A percentile compares a stretch with the other conserved stretches of the same genome.
phyloP scores from a whole-genome alignment of 176 grass and related monocot genomes.

The Panicum miliaceum region DNA sequence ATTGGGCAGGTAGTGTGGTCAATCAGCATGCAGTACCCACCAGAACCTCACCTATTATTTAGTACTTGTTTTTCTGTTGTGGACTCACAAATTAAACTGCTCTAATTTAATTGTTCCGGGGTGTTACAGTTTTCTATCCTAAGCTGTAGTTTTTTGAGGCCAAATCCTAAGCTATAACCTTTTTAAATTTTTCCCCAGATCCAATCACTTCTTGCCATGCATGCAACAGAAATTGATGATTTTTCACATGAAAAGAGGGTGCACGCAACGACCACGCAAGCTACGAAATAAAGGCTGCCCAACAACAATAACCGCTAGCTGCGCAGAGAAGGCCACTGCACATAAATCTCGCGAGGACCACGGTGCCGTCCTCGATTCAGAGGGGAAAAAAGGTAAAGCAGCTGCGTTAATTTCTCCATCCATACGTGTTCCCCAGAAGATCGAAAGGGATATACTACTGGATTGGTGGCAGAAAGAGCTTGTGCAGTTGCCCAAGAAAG shows the following conservation, averaged over 20 bases:
- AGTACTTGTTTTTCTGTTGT: not conserved
- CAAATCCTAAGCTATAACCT: not conserved
- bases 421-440: not conserved
- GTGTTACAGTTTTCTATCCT: not conserved
- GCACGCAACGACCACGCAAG: not conserved
- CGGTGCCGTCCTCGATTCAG: not conserved
- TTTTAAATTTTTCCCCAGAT: no score
- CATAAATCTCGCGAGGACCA: slow-evolving; percentile 39
- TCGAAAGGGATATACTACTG: not conserved
- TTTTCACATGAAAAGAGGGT: slow-evolving; percentile 14
- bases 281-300: not conserved
- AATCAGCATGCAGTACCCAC: not conserved
- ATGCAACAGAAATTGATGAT: not conserved
- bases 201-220: not conserved
- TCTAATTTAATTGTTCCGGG: not conserved
- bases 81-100: slow-evolving; percentile 1
- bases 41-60: not conserved
- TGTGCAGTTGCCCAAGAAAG: no score
- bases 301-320: not conserved
- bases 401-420: slow-evolving; percentile 28
- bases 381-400: slow-evolving; percentile 7
- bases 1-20: slow-evolving; percentile 21
- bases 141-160: no score
- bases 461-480: no score
- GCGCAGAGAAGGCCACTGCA: not conserved